Evolutionary conservation across 1,284 basidiomycete species (phyloP).

Genomic region (Irpex sp.): DNA sequence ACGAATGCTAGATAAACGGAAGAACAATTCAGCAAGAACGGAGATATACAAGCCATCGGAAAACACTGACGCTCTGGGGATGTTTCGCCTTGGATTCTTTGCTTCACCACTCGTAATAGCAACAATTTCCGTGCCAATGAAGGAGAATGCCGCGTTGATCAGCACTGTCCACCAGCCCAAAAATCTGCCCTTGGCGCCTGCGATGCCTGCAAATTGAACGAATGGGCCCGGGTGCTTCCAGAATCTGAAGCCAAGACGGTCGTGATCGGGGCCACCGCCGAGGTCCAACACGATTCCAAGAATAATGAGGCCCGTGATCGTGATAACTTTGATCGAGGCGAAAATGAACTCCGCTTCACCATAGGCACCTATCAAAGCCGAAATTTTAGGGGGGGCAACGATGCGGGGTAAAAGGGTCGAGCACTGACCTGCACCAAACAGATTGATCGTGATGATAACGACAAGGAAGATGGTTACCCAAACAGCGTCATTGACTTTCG

Average conservation of each 20-base stretch:
- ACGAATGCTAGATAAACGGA: slow-evolving; percentile 29
- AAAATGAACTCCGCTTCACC: slow-evolving; percentile 77
- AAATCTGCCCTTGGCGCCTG: slow-evolving; percentile 61
- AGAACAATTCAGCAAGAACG: not conserved
- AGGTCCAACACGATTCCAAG: slow-evolving; percentile 67
- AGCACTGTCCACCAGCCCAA: slow-evolving; percentile 66
- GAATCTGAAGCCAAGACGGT: slow-evolving; percentile 35
- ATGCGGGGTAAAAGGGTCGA: not conserved
- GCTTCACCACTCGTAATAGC: slow-evolving; percentile 40
- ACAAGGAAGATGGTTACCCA: slow-evolving; percentile 78
- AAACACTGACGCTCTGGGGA: slow-evolving; percentile 29
- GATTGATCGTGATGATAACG: slow-evolving; percentile 73
- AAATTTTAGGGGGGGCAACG: not conserved
- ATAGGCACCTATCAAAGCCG: slow-evolving; percentile 42
- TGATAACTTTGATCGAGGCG: slow-evolving; percentile 77
- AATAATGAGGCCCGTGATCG: slow-evolving; percentile 57
- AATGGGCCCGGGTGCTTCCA: slow-evolving; percentile 71
- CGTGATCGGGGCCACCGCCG: slow-evolving; percentile 56
- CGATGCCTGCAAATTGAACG: slow-evolving; percentile 49
- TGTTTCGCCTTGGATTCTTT: slow-evolving; percentile 30
- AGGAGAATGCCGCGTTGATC: slow-evolving; percentile 81
- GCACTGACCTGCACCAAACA: slow-evolving; percentile 63
- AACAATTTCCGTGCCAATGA: slow-evolving; percentile 82
- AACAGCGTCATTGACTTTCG: slow-evolving; percentile 54
- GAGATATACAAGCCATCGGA: not conserved